Evolutionary conservation across 768 basidiomycete species (phyloP).

Genomic region (Phylloporus rhodoxanthus): DNA sequence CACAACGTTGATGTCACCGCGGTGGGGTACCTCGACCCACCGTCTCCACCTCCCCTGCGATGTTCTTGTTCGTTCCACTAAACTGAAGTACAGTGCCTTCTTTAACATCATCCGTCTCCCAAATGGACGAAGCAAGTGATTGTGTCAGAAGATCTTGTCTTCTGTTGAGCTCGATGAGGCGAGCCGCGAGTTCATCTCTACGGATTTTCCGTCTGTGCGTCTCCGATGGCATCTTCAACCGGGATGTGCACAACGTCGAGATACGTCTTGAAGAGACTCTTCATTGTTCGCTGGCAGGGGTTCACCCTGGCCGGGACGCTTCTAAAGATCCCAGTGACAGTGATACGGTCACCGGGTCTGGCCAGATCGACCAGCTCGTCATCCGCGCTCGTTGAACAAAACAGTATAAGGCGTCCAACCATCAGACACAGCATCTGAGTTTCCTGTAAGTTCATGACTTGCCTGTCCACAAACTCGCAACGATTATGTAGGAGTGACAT

Average conservation of each 20-base stretch:
- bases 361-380: slow-evolving; percentile 96
- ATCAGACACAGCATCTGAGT: slow-evolving; percentile 95
- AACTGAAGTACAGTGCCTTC: slow-evolving; percentile 97
- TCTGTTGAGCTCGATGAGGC: slow-evolving; percentile 64
- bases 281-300: slow-evolving; percentile 84
- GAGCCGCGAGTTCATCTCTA: slow-evolving; percentile 72
- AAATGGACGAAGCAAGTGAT: slow-evolving; percentile 90
- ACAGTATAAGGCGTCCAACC: slow-evolving; percentile 99
- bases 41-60: slow-evolving; percentile 91
- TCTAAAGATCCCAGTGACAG: slow-evolving; percentile 90
- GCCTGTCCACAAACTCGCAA: slow-evolving; percentile 92
- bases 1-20: slow-evolving; percentile 96
- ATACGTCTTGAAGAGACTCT: slow-evolving; percentile 96
- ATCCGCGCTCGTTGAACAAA: slow-evolving; percentile 92
- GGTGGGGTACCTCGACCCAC: slow-evolving; percentile 93
- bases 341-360: slow-evolving; percentile 91
- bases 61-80: slow-evolving; percentile 96
- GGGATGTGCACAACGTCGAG: slow-evolving; percentile 92
- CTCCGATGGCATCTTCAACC: slow-evolving; percentile 43
- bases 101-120: slow-evolving; percentile 99
- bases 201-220: slow-evolving; percentile 34
- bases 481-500: slow-evolving; percentile 97
- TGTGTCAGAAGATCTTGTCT: slow-evolving; percentile 70
- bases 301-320: slow-evolving; percentile 95
- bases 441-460: slow-evolving; percentile 93